These are phyloP conservation scores for Gaeumannomyces sp. DNA, from an alignment of 2,329 filamentous ascomycete species.

Conservation along the genomic window DNA sequence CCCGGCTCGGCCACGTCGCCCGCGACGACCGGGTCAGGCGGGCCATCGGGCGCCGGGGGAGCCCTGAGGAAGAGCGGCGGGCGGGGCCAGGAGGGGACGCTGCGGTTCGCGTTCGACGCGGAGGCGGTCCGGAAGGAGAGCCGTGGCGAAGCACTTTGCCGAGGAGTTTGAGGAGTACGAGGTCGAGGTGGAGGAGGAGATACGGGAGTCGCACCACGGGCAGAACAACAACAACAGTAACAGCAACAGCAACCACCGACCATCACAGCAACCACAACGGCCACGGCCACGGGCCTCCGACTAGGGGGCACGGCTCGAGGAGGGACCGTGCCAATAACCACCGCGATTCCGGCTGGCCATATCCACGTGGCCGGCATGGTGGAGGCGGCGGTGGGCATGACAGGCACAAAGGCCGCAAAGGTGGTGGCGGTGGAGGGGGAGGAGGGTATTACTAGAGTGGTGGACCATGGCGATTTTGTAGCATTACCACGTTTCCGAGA, in stretches of 20 bases:
- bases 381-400: conserved; percentile 7
- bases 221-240: conserved; percentile 12
- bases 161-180: conserved; percentile 73
- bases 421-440: background rate
- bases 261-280: conserved; percentile 8
- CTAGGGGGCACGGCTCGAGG: conserved; percentile 9
- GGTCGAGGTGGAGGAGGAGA: conserved; percentile 66
- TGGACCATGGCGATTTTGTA: background rate
- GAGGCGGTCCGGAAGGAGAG: conserved; percentile 68
- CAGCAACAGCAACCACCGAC: conserved; percentile 13
- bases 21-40: conserved; percentile 30
- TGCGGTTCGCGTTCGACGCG: conserved; percentile 83
- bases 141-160: conserved; percentile 62
- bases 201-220: conserved; percentile 29
- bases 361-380: conserved; percentile 7
- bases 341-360: conserved; percentile 6
- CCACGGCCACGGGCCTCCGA: conserved; percentile 7
- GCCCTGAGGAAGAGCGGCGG: conserved; percentile 13
- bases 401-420: conserved; percentile 10
- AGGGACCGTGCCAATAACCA: conserved; percentile 8
- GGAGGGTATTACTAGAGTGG: background rate
- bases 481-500: background rate
- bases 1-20: conserved; percentile 33
- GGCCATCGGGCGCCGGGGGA: conserved; percentile 25
- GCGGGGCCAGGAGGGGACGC: conserved; percentile 60